Conservation (phyloP, 139 green algal species). For the Picochlorum sp. region DNA sequence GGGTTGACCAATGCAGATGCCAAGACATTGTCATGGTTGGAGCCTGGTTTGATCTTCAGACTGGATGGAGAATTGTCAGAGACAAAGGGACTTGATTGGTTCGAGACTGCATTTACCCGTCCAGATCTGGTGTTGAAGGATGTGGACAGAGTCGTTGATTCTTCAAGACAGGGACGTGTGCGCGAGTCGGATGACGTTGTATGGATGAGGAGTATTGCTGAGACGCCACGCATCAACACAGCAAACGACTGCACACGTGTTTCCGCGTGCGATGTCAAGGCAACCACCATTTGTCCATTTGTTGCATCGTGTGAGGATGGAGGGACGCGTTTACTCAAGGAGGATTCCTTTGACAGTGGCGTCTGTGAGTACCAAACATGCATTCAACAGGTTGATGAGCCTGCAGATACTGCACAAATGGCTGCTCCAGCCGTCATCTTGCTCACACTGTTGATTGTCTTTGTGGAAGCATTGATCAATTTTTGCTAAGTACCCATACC, state of each 20-base stretch:
- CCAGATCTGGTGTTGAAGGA: conserved; percentile 55
- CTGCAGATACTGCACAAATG: conserved; percentile 17
- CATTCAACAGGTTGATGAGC: background rate
- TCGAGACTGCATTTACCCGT: conserved; percentile 52
- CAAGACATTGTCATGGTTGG: conserved; percentile 5
- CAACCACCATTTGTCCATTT: conserved; percentile 33
- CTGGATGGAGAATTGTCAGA: conserved; percentile 32
- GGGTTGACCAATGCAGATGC: background rate
- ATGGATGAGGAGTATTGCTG: conserved; percentile 33
- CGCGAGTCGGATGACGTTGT: conserved; percentile 9
- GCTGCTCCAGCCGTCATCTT: conserved; percentile 23
- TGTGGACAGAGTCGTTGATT: conserved; percentile 27
- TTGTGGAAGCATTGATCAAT: conserved; percentile 27
- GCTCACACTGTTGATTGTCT: conserved; percentile 13
- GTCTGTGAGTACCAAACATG: conserved; percentile 35
- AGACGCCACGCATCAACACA: conserved; percentile 11
- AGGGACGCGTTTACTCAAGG: conserved; percentile 11
- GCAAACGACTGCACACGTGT: conserved; percentile 12
- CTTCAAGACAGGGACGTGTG: background rate
- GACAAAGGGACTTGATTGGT: conserved; percentile 49
- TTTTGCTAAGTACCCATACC: conserved; percentile 16
- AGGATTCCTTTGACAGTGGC: conserved; percentile 35
- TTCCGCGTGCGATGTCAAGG: conserved; percentile 7
- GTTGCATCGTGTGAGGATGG: conserved; percentile 17
- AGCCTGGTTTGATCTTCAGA: conserved; percentile 21